phyloP scores from a whole-genome alignment of 495 filamentous ascomycete species.

The Neurospora sublineolata region DNA sequence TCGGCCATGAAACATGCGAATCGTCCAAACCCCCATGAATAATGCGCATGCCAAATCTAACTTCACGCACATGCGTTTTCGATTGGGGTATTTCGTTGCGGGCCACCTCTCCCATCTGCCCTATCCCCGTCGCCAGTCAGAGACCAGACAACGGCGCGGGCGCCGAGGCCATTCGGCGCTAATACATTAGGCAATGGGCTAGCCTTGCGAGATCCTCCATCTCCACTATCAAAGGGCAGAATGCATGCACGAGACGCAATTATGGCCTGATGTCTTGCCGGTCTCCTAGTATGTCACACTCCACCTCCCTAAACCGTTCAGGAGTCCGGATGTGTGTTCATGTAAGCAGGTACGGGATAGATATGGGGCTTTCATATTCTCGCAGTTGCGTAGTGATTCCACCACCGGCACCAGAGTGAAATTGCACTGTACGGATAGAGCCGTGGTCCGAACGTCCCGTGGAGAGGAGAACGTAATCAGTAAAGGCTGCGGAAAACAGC shows the following conservation, averaged over 20 bases:
- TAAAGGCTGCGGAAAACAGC: constrained; percentile 42
- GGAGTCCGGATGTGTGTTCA: neutral
- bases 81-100: neutral
- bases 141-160: neutral
- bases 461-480: constrained; percentile 1
- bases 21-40: neutral
- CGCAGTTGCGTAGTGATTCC: neutral
- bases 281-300: neutral
- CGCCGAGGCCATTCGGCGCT: neutral
- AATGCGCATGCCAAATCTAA: neutral
- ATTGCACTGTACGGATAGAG: neutral
- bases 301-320: neutral
- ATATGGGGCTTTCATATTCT: neutral
- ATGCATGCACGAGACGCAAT: neutral
- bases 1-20: neutral
- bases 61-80: neutral
- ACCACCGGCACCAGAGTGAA: neutral
- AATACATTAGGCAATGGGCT: neutral
- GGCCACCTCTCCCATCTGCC: neutral
- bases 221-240: neutral
- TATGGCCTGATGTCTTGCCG: neutral
- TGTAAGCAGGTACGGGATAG: neutral
- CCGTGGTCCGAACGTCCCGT: neutral
- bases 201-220: neutral
- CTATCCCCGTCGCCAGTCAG: neutral